A percentile compares a stretch with the other conserved stretches of the same genome.
Evolutionary conservation across 2,329 filamentous ascomycete genomes (phyloP).

Genomic region (Fusarium proliferatum): DNA sequence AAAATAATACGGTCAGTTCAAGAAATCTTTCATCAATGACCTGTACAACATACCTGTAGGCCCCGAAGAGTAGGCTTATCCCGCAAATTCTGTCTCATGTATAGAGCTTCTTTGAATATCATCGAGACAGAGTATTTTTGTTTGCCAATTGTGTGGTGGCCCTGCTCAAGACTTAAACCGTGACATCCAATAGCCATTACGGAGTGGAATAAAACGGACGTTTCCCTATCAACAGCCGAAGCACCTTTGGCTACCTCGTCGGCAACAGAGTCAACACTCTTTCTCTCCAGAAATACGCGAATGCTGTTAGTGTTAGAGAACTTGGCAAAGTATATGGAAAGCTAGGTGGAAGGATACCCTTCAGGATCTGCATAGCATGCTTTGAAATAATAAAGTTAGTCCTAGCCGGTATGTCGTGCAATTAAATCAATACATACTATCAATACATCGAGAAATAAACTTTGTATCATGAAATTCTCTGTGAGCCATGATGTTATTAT

Average conservation of each 20-base stretch:
- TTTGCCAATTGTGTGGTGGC: neutral
- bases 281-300: neutral
- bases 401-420: neutral
- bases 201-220: neutral
- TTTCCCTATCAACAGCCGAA: neutral
- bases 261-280: neutral
- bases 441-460: neutral
- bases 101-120: neutral
- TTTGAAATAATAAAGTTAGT: neutral
- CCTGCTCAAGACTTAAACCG: neutral
- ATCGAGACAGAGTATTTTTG: neutral
- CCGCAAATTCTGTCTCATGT: neutral
- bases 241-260: neutral
- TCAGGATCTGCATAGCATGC: neutral
- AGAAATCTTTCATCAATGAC: neutral
- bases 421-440: neutral
- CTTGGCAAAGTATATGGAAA: no score
- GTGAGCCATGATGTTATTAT: neutral
- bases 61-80: neutral
- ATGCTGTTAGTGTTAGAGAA: neutral
- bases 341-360: neutral
- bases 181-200: neutral
- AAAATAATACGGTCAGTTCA: neutral
- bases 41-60: neutral
- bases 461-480: neutral